Percentiles rank a stretch among this genome's conserved stretches.
Conservation (phyloP, 1,284 basidiomycete genomes). For the Peniophora sp. region DNA sequence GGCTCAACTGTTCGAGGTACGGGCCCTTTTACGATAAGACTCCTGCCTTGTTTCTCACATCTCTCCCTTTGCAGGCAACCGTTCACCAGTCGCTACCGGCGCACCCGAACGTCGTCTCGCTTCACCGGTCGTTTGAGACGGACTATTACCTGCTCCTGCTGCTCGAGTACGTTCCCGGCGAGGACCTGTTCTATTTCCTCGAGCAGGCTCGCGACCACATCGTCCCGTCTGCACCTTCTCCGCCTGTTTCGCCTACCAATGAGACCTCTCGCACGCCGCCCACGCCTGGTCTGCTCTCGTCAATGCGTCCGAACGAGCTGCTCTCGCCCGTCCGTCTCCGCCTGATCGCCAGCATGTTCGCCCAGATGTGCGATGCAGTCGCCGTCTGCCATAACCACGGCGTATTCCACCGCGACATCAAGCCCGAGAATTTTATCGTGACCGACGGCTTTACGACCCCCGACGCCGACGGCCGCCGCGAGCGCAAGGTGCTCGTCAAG, state of each 20-base stretch:
- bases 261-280: constrained; percentile 70
- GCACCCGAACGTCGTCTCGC: constrained; percentile 93
- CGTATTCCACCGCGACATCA: constrained; percentile 96
- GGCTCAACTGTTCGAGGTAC: constrained; percentile 83
- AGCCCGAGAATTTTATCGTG: constrained; percentile 95
- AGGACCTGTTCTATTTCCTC: constrained; percentile 96
- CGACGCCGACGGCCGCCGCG: constrained; percentile 43
- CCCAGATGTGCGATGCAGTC: constrained; percentile 96
- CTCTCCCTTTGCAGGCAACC: too few species aligned
- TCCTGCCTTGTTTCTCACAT: constrained; percentile 5
- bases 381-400: constrained; percentile 91
- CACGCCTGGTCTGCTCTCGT: constrained; percentile 89
- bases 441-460: constrained; percentile 64
- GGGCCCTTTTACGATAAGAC: neutral
- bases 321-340: constrained; percentile 83
- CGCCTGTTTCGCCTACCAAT: constrained; percentile 34
- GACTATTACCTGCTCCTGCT: constrained; percentile 74
- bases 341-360: constrained; percentile 94
- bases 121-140: constrained; percentile 85
- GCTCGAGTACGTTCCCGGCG: constrained; percentile 91
- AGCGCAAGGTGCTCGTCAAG: constrained; percentile 83
- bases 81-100: constrained; percentile 91
- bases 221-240: constrained; percentile 36
- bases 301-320: constrained; percentile 74
- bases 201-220: constrained; percentile 88